Conservation (phyloP, 768 basidiomycete genomes). For the Lactarius deliciosus region DNA sequence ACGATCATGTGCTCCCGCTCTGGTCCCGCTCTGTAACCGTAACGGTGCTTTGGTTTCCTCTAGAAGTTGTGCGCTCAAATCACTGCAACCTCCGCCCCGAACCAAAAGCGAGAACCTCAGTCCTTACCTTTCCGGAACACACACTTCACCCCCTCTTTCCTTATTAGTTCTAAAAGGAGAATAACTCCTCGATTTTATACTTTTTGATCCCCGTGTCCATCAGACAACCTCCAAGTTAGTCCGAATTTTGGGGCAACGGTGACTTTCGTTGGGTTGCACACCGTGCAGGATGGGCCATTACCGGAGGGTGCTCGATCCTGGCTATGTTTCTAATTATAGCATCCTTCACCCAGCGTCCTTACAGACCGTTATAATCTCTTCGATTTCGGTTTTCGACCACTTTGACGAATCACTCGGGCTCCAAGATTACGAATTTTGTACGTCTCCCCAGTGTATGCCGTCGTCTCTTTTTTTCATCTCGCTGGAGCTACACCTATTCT, state of each 20-base stretch:
- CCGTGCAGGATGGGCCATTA: constrained; percentile 71
- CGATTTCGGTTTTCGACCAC: constrained; percentile 55
- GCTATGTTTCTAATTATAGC: constrained; percentile 33
- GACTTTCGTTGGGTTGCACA: constrained; percentile 56
- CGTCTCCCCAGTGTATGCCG: constrained; percentile 75
- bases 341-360: background rate
- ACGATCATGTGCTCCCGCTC: no score
- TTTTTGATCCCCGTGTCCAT: constrained; percentile 41
- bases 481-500: constrained; percentile 70
- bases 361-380: constrained; percentile 64
- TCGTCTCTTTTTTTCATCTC: constrained; percentile 84
- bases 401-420: constrained; percentile 30
- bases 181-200: background rate
- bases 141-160: background rate
- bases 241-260: constrained; percentile 57
- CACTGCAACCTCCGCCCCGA: no score
- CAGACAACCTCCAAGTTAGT: constrained; percentile 48
- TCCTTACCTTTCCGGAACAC: background rate
- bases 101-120: no score
- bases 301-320: constrained; percentile 56
- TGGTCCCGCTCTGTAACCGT: no score
- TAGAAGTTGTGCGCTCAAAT: no score
- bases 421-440: constrained; percentile 71
- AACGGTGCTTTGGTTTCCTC: no score
- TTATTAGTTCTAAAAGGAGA: background rate